Conservation (phyloP, 345 rosid species). For the Aquilaria malaccensis region DNA sequence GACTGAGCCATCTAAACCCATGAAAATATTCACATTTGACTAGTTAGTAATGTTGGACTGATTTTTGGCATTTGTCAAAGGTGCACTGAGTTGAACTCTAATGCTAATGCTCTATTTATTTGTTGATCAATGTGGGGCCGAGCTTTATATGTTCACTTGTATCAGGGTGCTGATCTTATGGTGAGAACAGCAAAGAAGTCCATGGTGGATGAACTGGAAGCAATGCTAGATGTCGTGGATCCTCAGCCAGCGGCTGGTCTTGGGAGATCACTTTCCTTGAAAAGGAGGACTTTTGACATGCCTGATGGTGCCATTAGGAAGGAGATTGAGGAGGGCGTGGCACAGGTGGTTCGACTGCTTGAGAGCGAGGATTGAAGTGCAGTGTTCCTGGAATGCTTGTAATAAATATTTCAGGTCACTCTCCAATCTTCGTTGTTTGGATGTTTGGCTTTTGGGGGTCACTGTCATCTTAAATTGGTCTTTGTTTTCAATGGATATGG, state of each 20-base stretch:
- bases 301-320: constrained; percentile 60
- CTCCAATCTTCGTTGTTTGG: no score
- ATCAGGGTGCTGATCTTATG: constrained; percentile 77
- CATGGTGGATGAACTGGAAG: constrained; percentile 89
- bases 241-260: constrained; percentile 47
- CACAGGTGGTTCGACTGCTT: constrained; percentile 77
- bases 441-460: no score
- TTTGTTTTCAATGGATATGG: no score
- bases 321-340: constrained; percentile 79
- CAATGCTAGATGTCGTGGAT: constrained; percentile 84
- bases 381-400: no score
- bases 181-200: constrained; percentile 74
- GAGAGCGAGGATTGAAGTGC: constrained; percentile 32
- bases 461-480: no score
- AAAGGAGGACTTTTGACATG: constrained; percentile 80
- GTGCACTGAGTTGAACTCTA: background rate
- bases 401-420: no score
- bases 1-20: no score
- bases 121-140: background rate
- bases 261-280: constrained; percentile 63
- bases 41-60: no score
- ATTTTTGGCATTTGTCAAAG: no score
- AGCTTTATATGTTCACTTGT: background rate
- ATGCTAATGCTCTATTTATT: background rate
- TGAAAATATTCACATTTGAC: no score